phyloP scores from a whole-genome alignment of 139 green algal species.

The Pycnococcus provasolii region DNA sequence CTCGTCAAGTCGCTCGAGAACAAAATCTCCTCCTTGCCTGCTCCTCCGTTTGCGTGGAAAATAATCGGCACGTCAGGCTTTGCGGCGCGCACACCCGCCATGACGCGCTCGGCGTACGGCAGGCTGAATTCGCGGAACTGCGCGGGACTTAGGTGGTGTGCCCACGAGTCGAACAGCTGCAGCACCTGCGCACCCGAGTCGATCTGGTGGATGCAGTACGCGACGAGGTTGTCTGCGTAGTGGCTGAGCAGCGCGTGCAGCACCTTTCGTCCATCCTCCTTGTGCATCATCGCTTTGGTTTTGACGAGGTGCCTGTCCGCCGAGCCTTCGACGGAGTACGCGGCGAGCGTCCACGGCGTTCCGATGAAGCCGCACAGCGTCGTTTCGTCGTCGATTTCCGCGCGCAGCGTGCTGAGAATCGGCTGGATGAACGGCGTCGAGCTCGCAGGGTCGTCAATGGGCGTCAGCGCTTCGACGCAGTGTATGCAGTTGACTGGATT shows the following conservation, averaged over 20 bases:
- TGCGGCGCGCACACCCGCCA: constrained; percentile 45
- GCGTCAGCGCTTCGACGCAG: constrained; percentile 38
- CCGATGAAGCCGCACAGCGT: constrained; percentile 93
- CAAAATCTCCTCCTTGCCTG: constrained; percentile 49
- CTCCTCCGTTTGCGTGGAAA: constrained; percentile 91
- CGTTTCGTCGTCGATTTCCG: constrained; percentile 51
- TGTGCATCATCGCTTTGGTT: constrained; percentile 51
- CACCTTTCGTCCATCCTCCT: constrained; percentile 53
- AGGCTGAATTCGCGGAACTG: constrained; percentile 87
- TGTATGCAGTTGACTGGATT: constrained; percentile 53
- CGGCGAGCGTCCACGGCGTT: constrained; percentile 93
- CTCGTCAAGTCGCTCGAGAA: constrained; percentile 40
- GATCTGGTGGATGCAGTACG: constrained; percentile 88
- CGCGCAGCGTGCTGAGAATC: constrained; percentile 66
- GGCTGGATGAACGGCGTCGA: constrained; percentile 72
- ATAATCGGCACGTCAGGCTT: constrained; percentile 84
- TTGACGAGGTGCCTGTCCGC: constrained; percentile 61
- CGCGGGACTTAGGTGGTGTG: constrained; percentile 74
- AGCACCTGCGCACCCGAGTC: constrained; percentile 79
- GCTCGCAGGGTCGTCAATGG: constrained; percentile 62
- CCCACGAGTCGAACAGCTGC: constrained; percentile 97
- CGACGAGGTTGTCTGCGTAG: constrained; percentile 67
- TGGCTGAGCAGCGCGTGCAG: constrained; percentile 81
- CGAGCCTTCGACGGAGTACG: constrained; percentile 86
- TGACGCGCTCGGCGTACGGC: constrained; percentile 81